Evolutionary conservation across 2,329 filamentous ascomycete species (phyloP), one percentile per base, ranked within the genome.

Genomic region (Aureobasidium sp.): DNA sequence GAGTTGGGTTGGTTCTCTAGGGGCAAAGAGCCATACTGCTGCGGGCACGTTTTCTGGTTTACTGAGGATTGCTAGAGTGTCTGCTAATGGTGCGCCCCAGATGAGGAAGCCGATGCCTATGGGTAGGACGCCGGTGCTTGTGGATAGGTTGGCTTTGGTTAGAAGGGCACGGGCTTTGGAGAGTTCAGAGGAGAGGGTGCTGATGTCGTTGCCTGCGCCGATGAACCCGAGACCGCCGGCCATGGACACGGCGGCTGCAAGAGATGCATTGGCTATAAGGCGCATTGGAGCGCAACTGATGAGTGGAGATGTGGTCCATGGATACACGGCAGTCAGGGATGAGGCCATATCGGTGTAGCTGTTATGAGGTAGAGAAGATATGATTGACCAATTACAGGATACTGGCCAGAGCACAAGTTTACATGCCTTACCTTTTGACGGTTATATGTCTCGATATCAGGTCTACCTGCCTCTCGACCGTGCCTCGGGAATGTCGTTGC

Each of bases 281-380:
- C 86, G 82, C 88, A 91, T 90, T 0, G 88, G 88, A 1, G 86
- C 87, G 41, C 79, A 78, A 49, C 81, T 77, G 34, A 91, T 78
- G 22, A 89, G 72, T 6, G 86, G 86, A 2, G 73, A 67, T 39
- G 76, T 71, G 5, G 78, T 80, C 85, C 86, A 88, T 66, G 84
- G 83, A 68, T 86, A 86, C 64, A 76, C 72, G 20, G 64, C 57
- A 57, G 34, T 48, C 27, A 60, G 25, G 14, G 60, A 47, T 29
- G 56, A 42, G 25, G 47, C 48, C 55, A 55, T 62, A 15, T 7
- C 25, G 27, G 14, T 12, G 15, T 7, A 22, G 25, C 22, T 29
- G 8, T 15, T 17, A 27, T 45, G 14, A 1, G 6, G 45, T n/a
- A 31, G 17, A 41, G 39, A n/a, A 7, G 39, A 41, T 8, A 20